Percentiles rank a stretch among this genome's conserved stretches.
phyloP scores from a whole-genome alignment of 495 filamentous ascomycete genomes.

The Neurospora terricola region DNA sequence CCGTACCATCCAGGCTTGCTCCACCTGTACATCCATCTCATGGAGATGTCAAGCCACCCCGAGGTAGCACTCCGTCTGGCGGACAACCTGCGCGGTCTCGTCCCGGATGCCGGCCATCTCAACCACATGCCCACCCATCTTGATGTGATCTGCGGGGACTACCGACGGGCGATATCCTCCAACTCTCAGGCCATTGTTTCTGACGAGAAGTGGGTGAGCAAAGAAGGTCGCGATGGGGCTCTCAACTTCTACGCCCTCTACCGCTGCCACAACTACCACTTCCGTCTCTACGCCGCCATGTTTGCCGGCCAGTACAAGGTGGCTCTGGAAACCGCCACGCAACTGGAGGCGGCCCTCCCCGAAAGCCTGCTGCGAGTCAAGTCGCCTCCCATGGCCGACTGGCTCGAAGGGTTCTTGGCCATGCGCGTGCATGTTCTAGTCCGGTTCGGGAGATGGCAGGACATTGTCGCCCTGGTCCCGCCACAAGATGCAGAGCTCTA shows the following conservation, averaged over 20 bases:
- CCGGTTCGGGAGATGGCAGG: slow-evolving; percentile 57
- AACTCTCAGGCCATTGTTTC: slow-evolving; percentile 55
- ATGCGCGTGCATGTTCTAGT: slow-evolving; percentile 55
- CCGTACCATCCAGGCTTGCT: slow-evolving; percentile 54
- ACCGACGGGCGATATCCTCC: slow-evolving; percentile 47
- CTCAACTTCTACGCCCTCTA: slow-evolving; percentile 62
- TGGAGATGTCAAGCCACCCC: slow-evolving; percentile 60
- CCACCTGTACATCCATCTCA: slow-evolving; percentile 63
- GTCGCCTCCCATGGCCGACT: slow-evolving; percentile 63
- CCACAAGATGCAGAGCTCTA: slow-evolving; percentile 46
- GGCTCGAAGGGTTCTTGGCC: slow-evolving; percentile 55
- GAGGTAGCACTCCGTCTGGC: slow-evolving; percentile 47
- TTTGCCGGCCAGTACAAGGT: slow-evolving; percentile 49
- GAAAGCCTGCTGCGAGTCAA: slow-evolving; percentile 49
- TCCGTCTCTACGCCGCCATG: slow-evolving; percentile 63
- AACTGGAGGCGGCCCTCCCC: slow-evolving; percentile 44
- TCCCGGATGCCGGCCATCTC: slow-evolving; percentile 60
- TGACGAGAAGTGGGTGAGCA: slow-evolving; percentile 48
- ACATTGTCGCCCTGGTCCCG: slow-evolving; percentile 39
- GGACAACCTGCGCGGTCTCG: slow-evolving; percentile 48
- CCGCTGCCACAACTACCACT: slow-evolving; percentile 56
- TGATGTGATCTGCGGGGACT: slow-evolving; percentile 58
- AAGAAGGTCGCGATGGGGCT: slow-evolving; percentile 26
- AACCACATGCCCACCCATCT: slow-evolving; percentile 65
- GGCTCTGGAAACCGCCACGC: slow-evolving; percentile 43